A percentile compares a stretch with the other conserved stretches of the same genome.
These are phyloP conservation scores for Histomonas meleagridis DNA, from an alignment of 208 protist species.

Conservation along the genomic window DNA sequence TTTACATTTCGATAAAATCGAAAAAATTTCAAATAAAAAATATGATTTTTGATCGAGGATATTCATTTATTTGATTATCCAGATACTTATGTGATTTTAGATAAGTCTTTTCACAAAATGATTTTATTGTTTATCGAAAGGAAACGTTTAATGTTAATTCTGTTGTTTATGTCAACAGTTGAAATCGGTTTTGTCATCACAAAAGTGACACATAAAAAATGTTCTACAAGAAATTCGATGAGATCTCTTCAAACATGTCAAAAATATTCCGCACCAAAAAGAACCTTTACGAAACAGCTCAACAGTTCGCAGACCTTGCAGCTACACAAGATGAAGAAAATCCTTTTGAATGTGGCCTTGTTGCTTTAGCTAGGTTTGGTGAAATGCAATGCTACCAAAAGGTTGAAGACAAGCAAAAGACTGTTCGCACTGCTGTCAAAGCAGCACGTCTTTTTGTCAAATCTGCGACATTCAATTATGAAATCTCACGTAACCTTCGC, in stretches of 20 bases:
- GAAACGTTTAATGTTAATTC: too few relatives aligned
- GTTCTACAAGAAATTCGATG: background rate
- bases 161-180: too few relatives aligned
- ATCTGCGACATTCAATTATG: conserved; percentile 30
- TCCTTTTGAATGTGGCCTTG: conserved; percentile 19
- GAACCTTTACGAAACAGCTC: background rate
- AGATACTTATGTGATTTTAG: too few relatives aligned
- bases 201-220: too few relatives aligned
- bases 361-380: background rate
- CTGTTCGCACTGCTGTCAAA: conserved; percentile 1
- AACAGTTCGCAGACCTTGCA: background rate
- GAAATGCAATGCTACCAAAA: conserved; percentile 34
- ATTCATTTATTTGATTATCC: too few relatives aligned
- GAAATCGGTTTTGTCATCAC: too few relatives aligned
- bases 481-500: background rate
- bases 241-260: background rate
- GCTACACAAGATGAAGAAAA: background rate
- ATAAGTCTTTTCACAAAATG: too few relatives aligned
- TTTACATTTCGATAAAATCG: too few relatives aligned
- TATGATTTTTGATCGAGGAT: too few relatives aligned
- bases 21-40: too few relatives aligned
- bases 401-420: conserved; percentile 18
- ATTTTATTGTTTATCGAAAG: too few relatives aligned
- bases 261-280: conserved; percentile 26
- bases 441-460: background rate